phyloP scores from a whole-genome alignment of 768 basidiomycete genomes.

The Symmetrospora coprosmae region DNA sequence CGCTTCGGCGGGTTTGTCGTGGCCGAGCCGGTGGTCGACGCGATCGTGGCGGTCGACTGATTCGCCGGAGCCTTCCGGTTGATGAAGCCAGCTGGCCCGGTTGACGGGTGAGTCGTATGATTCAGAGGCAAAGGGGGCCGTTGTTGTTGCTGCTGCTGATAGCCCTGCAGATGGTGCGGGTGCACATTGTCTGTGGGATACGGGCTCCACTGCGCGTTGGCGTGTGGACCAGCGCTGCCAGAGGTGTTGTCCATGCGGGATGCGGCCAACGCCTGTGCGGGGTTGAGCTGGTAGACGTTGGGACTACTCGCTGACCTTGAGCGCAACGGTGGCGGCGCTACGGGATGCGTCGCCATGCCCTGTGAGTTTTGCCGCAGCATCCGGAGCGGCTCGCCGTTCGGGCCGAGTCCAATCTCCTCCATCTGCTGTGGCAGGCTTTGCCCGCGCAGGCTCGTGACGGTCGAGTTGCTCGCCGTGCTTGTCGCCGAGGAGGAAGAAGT shows the following conservation, averaged over 20 bases:
- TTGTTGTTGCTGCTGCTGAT: too few relatives aligned
- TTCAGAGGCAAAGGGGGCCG: not conserved
- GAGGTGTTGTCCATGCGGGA: constrained; percentile 8
- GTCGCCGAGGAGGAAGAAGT: constrained; percentile 6
- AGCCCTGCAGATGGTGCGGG: not conserved
- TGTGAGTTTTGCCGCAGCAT: constrained; percentile 27
- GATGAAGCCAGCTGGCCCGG: not conserved
- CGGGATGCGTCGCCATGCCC: constrained; percentile 7
- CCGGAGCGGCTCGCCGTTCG: constrained; percentile 18
- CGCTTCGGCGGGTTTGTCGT: constrained; percentile 24
- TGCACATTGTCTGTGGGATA: constrained; percentile 14
- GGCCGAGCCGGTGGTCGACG: constrained; percentile 23
- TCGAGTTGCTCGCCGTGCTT: not conserved
- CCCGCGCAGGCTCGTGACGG: not conserved
- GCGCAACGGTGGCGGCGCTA: constrained; percentile 34
- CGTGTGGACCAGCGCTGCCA: constrained; percentile 4
- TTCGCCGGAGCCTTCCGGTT: not conserved
- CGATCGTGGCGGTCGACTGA: constrained; percentile 26
- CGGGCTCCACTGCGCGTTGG: constrained; percentile 7
- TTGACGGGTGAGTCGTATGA: too few relatives aligned
- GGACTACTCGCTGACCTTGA: constrained; percentile 39
- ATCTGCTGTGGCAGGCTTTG: constrained; percentile 14
- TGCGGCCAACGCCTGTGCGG: constrained; percentile 16
- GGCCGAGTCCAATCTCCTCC: constrained; percentile 20
- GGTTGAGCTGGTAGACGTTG: constrained; percentile 37